A percentile compares a stretch with the other conserved stretches of the same genome.
Evolutionary conservation across 2,329 filamentous ascomycete species (phyloP).

Genomic region (Botrytis porri): DNA sequence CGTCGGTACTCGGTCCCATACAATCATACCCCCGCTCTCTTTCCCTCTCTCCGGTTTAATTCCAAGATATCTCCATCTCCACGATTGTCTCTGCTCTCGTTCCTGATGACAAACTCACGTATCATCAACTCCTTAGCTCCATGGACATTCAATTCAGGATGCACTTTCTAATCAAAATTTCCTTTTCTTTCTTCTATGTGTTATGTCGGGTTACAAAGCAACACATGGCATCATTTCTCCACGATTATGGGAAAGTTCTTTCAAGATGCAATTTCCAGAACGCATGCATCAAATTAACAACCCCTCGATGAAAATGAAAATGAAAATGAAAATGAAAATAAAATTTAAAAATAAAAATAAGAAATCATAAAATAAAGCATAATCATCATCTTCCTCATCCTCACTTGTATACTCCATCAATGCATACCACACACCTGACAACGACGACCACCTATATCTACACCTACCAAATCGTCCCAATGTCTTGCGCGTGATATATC

Average conservation of each 20-base stretch:
- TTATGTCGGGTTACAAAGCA: not conserved
- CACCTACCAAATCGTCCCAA: not conserved
- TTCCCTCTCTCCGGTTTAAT: not conserved
- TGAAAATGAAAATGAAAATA: not conserved
- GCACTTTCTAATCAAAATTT: not conserved
- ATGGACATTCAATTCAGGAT: too few relatives aligned
- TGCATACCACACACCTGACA: not conserved
- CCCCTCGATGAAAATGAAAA: not conserved
- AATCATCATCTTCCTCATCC: not conserved
- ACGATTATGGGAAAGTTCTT: not conserved
- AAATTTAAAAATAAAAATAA: not conserved
- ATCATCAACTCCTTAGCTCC: not conserved
- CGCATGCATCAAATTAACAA: not conserved
- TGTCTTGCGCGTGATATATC: not conserved
- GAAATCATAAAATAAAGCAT: not conserved
- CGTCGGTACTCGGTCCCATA: not conserved
- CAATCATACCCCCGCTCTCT: not conserved
- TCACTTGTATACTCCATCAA: not conserved
- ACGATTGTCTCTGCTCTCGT: not conserved
- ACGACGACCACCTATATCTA: not conserved
- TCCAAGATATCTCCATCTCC: slow-evolving; percentile 9
- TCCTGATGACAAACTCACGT: not conserved
- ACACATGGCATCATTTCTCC: not conserved
- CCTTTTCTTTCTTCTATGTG: not conserved
- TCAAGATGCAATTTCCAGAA: not conserved